Evolutionary conservation across 1,284 basidiomycete species (phyloP).

Genomic region (Trichosporon sp.): DNA sequence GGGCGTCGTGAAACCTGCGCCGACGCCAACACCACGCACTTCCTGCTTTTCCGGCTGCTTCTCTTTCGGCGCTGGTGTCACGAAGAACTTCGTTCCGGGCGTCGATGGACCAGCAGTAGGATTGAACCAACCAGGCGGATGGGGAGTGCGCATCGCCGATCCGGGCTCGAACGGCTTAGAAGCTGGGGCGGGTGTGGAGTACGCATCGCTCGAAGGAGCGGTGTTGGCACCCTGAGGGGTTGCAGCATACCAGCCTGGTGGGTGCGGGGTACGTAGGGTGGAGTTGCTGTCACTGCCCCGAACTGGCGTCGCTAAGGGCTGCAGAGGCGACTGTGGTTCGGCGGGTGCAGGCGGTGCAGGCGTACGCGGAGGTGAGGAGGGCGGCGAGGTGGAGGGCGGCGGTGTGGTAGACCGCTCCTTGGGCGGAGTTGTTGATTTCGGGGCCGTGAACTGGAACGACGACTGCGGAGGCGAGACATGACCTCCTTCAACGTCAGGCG

Average conservation of each 20-base stretch:
- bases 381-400: background rate
- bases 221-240: background rate
- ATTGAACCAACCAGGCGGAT: background rate
- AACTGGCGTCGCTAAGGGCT: conserved; percentile 1
- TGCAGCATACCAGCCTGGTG: conserved; percentile 2
- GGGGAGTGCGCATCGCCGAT: conserved; percentile 20
- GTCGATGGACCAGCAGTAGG: conserved; percentile 1
- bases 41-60: background rate
- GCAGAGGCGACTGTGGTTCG: conserved; percentile 3
- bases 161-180: background rate
- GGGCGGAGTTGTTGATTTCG: background rate
- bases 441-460: background rate
- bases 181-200: background rate
- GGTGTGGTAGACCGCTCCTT: background rate
- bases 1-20: conserved; percentile 21
- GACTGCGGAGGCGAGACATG: conserved; percentile 2
- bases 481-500: conserved; percentile 13
- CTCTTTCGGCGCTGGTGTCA: conserved; percentile 8
- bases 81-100: conserved; percentile 3
- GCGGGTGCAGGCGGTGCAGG: conserved; percentile 1
- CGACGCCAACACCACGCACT: background rate
- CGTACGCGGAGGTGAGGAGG: background rate
- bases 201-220: background rate
- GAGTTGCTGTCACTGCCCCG: background rate
- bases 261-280: background rate